phyloP scores from a whole-genome alignment of 768 basidiomycete species.

The Phlebiopsis gigantea region DNA sequence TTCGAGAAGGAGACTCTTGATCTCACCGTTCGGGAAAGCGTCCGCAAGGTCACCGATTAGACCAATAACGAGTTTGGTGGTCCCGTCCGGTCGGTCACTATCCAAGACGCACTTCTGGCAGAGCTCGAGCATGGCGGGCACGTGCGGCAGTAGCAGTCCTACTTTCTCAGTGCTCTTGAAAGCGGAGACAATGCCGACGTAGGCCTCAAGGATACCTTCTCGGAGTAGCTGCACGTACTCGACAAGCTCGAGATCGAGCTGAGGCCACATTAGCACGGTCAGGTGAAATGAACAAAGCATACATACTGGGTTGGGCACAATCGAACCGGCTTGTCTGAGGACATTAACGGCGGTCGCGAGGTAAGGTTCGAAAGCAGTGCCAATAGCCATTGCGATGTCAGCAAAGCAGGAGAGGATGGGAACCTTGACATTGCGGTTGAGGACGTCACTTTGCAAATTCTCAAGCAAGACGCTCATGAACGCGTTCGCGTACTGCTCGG shows the following conservation, averaged over 20 bases:
- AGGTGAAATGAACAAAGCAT: constrained; percentile 24
- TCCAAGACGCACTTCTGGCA: constrained; percentile 71
- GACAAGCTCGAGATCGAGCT: constrained; percentile 84
- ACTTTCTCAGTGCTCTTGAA: constrained; percentile 78
- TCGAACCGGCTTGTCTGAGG: constrained; percentile 81
- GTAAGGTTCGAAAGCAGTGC: constrained; percentile 81
- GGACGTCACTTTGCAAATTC: constrained; percentile 83
- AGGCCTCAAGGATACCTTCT: constrained; percentile 95
- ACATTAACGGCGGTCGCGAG: constrained; percentile 88
- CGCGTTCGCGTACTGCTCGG: constrained; percentile 72
- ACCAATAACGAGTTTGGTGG: constrained; percentile 73
- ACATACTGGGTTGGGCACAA: constrained; percentile 89
- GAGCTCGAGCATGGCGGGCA: constrained; percentile 72
- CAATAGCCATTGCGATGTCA: constrained; percentile 92
- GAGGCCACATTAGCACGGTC: background rate
- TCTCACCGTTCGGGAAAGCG: constrained; percentile 72
- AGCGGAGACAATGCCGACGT: constrained; percentile 90
- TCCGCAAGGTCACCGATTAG: constrained; percentile 93
- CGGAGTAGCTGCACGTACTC: constrained; percentile 89
- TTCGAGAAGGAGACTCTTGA: constrained; percentile 72
- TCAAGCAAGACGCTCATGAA: constrained; percentile 94
- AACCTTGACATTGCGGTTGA: constrained; percentile 94
- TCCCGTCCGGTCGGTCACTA: constrained; percentile 78
- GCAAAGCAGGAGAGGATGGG: constrained; percentile 95
- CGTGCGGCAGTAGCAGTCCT: constrained; percentile 61